Base-by-base conservation (phyloP, 1,284 basidiomycete genomes). In the Cryptococcus sp. region DNA sequence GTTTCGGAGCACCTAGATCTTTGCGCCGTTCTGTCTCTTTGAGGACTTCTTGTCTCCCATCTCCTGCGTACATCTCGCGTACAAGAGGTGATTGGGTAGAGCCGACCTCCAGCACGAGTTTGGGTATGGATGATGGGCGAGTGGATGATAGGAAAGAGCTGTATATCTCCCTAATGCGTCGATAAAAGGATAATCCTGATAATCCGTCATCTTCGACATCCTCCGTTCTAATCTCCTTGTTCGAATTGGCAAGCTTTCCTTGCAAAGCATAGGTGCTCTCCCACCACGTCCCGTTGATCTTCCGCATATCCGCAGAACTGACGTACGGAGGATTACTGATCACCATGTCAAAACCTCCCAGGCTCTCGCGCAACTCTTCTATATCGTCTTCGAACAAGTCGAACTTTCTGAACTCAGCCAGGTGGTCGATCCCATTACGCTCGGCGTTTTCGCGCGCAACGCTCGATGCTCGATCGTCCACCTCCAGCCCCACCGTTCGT, bases 291-390 rank as follows among this genome's bases (percentile, higher is more conserved):
- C 53, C 54, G 23, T 58, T 49, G 17, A 62, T 47, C 49, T 51
- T 56, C 50, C 49, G 45, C 62, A 63, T 60, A 48, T 63, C 62
- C 52, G 52, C 50, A 20, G 62, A 59, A 23, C 50, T 54, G 55
- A 63, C 62, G 50, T 63, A 63, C 38, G 62, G 62, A 19, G 62
- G 62, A 47, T 63, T 63, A 22, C 55, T 57, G 7, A 63, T 49
- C 35, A 63, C 58, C 58, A 63, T 52, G 47, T 63, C 62, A 42
- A 63, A 63, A 38, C 19, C 35, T n/a, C 58, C 58, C 38, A 56
- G 22, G 25, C 42, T 54, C n/a, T 46, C 22, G 46, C 19, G 41
- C 42, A 56, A 23, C 7, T 22, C 45, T 16, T 61, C 54, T n/a
- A 57, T 30, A 38, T 61, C 55, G 35, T 61, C 55, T 5, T 63